A percentile compares a stretch with the other conserved stretches of the same genome.
These are phyloP conservation scores for Phragmites australis DNA, from an alignment of 176 grass and related monocot genomes.

Conservation along the genomic window DNA sequence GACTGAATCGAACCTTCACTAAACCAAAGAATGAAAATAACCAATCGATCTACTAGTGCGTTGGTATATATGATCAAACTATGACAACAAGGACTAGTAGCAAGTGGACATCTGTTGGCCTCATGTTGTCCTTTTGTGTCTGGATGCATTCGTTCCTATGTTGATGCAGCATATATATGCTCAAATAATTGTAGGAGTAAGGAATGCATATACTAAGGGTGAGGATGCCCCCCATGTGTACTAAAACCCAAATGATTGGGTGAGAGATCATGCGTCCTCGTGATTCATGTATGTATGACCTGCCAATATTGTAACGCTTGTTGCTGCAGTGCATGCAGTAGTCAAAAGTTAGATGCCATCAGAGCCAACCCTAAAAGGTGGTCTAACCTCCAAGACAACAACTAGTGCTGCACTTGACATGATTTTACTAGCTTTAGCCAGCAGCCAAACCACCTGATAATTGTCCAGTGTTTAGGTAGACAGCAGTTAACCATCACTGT, in stretches of 20 bases:
- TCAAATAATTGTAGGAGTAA: not conserved
- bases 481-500: not conserved
- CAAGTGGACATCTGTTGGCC: not conserved
- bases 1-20: constrained; percentile 23
- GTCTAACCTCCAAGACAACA: constrained; percentile 26
- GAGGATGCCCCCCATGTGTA: not conserved
- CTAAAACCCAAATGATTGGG: constrained; percentile 9
- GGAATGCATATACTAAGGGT: not conserved
- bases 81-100: constrained; percentile 8
- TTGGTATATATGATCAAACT: constrained; percentile 11
- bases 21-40: not conserved
- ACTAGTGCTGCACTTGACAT: constrained; percentile 6
- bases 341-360: constrained; percentile 56
- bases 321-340: not conserved
- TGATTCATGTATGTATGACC: not conserved
- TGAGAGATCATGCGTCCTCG: not conserved
- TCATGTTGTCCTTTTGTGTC: not conserved
- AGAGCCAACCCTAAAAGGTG: constrained; percentile 47
- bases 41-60: not conserved
- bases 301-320: not conserved
- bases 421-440: constrained; percentile 25
- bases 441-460: constrained; percentile 42
- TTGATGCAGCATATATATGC: constrained; percentile 4
- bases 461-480: constrained; percentile 41
- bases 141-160: constrained; percentile 2